phyloP scores from a whole-genome alignment of 768 basidiomycete genomes.

The Pluteus cervinus region DNA sequence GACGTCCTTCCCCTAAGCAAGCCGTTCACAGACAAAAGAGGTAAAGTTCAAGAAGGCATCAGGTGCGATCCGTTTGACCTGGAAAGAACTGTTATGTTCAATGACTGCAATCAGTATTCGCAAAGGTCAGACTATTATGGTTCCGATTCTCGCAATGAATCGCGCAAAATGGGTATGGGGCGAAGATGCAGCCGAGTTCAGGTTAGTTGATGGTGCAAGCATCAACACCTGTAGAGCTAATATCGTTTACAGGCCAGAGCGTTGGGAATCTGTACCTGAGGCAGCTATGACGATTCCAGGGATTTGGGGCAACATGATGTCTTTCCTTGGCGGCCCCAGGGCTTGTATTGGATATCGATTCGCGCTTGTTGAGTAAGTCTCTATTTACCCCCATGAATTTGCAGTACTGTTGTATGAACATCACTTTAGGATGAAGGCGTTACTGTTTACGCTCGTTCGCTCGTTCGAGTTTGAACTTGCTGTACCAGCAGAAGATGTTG shows the following conservation, averaged over 20 bases:
- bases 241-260: constrained; percentile 70
- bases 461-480: constrained; percentile 46
- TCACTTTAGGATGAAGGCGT: constrained; percentile 29
- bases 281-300: constrained; percentile 48
- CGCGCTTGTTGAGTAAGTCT: constrained; percentile 53
- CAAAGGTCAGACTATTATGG: constrained; percentile 38
- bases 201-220: constrained; percentile 32
- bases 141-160: constrained; percentile 53
- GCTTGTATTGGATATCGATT: constrained; percentile 68
- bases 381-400: too few relatives aligned
- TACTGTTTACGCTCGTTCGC: constrained; percentile 33
- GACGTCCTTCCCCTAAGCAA: constrained; percentile 44
- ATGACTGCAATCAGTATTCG: constrained; percentile 26
- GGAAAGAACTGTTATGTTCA: too few relatives aligned
- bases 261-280: constrained; percentile 49
- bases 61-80: too few relatives aligned
- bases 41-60: constrained; percentile 33
- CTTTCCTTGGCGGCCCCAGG: constrained; percentile 60
- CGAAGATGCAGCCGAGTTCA: constrained; percentile 56
- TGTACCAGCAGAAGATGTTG: constrained; percentile 31
- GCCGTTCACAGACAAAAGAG: constrained; percentile 39
- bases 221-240: too few relatives aligned
- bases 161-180: constrained; percentile 54
- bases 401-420: too few relatives aligned
- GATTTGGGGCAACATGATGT: constrained; percentile 52